Evolutionary conservation across 257 asterid species (phyloP).

Genomic region (Forsythia suspensa): DNA sequence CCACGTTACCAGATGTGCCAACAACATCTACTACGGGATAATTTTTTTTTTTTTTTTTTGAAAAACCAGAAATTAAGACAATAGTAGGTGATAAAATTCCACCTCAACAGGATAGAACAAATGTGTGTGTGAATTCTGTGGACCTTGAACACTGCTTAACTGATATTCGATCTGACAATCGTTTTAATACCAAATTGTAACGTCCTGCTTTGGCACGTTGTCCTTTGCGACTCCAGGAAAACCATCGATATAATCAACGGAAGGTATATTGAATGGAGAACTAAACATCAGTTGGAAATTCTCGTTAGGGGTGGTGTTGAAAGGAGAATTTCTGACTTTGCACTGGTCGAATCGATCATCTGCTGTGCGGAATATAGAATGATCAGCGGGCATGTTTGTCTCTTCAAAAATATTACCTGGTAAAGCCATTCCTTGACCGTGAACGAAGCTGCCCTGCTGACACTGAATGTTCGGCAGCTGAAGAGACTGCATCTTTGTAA

Average conservation of each 20-base stretch:
- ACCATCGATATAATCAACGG: conserved; percentile 44
- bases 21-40: conserved; percentile 33
- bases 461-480: conserved; percentile 30
- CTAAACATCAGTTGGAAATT: conserved; percentile 59
- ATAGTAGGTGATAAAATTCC: conserved; percentile 28
- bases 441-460: conserved; percentile 40
- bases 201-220: conserved; percentile 52
- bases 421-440: conserved; percentile 41
- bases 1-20: neutral
- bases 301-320: conserved; percentile 43
- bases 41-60: conserved; percentile 18
- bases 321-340: conserved; percentile 44
- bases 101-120: conserved; percentile 17
- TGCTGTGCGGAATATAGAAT: conserved; percentile 30
- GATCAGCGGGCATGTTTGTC: conserved; percentile 29
- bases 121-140: neutral
- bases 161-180: neutral
- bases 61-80: conserved; percentile 17
- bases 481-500: conserved; percentile 38
- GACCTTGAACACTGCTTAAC: no score
- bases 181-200: conserved; percentile 56
- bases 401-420: conserved; percentile 43
- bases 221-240: conserved; percentile 43
- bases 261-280: conserved; percentile 51
- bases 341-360: conserved; percentile 44